Percentiles rank a stretch among this genome's conserved stretches.
Evolutionary conservation across 495 filamentous ascomycete genomes (phyloP).

Genomic region (Aspergillus bertholletiae): DNA sequence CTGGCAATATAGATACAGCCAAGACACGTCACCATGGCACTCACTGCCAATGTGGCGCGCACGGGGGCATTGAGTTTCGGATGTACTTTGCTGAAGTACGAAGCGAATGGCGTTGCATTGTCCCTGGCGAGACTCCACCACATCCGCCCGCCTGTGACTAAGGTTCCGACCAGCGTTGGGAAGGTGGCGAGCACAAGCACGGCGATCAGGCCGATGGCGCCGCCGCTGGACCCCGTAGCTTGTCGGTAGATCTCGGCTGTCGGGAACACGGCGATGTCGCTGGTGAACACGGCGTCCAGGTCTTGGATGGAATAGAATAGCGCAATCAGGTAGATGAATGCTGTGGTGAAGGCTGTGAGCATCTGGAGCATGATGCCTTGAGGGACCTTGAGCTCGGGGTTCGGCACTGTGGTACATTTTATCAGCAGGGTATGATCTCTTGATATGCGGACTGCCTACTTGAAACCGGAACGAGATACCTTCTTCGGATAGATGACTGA

Average conservation of each 20-base stretch:
- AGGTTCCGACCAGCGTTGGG: conserved; percentile 61
- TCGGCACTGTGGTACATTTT: background rate
- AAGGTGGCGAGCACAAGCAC: conserved; percentile 64
- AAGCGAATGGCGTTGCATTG: conserved; percentile 47
- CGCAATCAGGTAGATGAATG: conserved; percentile 47
- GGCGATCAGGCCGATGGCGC: conserved; percentile 54
- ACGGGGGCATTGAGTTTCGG: conserved; percentile 58
- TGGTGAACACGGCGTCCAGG: conserved; percentile 27
- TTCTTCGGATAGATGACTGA: conserved; percentile 80
- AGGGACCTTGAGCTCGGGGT: conserved; percentile 44
- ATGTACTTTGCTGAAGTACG: conserved; percentile 38
- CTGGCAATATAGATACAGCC: conserved; percentile 73
- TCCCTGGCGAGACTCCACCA: conserved; percentile 82
- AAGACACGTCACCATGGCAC: conserved; percentile 58
- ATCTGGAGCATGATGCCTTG: conserved; percentile 49
- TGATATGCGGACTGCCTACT: no score
- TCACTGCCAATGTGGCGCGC: conserved; percentile 61
- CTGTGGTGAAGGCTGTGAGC: conserved; percentile 46
- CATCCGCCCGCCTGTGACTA: conserved; percentile 76
- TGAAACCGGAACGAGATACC: conserved; percentile 44
- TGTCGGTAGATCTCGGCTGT: conserved; percentile 76
- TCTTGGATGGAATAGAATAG: conserved; percentile 52
- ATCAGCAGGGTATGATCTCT: no score
- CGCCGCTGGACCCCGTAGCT: conserved; percentile 64
- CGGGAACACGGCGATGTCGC: conserved; percentile 58